Conservation (phyloP, 2,329 filamentous ascomycete genomes). For the Chrysoporthe deuterocubensis region DNA sequence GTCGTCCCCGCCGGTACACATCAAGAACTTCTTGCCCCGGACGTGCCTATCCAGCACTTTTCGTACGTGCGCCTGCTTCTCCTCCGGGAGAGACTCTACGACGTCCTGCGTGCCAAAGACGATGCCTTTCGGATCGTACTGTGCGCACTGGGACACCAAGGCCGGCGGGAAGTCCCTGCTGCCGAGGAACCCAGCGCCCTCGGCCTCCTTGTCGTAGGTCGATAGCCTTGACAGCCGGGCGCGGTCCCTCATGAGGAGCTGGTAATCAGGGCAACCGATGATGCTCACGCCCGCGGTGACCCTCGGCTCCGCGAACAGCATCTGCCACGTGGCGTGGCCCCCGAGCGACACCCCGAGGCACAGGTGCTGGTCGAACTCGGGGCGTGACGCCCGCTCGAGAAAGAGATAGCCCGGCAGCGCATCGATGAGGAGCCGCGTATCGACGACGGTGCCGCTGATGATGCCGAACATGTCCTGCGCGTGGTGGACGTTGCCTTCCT, state of each 20-base stretch:
- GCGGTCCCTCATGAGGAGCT: constrained; percentile 75
- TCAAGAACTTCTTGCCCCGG: constrained; percentile 65
- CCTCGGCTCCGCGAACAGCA: constrained; percentile 75
- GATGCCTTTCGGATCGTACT: constrained; percentile 75
- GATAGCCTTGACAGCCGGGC: constrained; percentile 70
- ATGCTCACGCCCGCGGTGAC: constrained; percentile 79
- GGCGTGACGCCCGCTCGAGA: constrained; percentile 39
- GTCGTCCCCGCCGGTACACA: constrained; percentile 69
- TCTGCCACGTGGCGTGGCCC: constrained; percentile 86
- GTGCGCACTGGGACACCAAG: constrained; percentile 65
- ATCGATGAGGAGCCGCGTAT: constrained; percentile 76
- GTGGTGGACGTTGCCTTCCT: constrained; percentile 76
- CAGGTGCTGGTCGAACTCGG: constrained; percentile 65
- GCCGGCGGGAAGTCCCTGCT: constrained; percentile 75
- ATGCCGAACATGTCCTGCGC: constrained; percentile 90
- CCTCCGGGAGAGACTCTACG: constrained; percentile 36
- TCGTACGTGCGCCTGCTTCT: constrained; percentile 49
- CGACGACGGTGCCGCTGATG: constrained; percentile 73
- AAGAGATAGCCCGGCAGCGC: constrained; percentile 78
- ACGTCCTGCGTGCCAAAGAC: constrained; percentile 61
- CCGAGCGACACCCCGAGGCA: constrained; percentile 85
- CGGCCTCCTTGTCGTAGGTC: constrained; percentile 60
- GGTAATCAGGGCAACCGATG: constrained; percentile 89
- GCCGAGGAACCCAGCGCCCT: constrained; percentile 70
- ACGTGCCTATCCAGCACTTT: constrained; percentile 53